These are phyloP conservation scores for Raphanus hybrid DNA, from an alignment of 441 rosid genomes.

Conservation along the genomic window DNA sequence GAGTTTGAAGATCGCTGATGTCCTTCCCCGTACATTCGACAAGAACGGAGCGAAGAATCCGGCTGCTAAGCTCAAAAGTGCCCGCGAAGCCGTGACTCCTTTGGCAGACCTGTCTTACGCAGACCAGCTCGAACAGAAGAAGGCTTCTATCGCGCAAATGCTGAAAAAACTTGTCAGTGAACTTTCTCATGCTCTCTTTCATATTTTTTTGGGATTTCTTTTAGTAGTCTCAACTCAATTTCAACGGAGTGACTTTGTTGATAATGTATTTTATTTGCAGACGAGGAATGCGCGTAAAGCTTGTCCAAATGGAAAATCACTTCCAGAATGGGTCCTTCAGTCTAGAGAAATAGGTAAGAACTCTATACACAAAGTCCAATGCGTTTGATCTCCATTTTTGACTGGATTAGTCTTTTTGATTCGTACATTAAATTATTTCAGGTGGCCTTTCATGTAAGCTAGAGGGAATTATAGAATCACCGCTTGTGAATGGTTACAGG, in stretches of 20 bases:
- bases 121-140: constrained; percentile 78
- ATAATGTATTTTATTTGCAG: constrained; percentile 50
- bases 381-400: constrained; percentile 3
- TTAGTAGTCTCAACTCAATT: neutral
- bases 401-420: constrained; percentile 8
- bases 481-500: constrained; percentile 83
- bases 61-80: constrained; percentile 54
- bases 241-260: constrained; percentile 36
- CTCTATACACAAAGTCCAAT: constrained; percentile 20
- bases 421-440: constrained; percentile 39
- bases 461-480: constrained; percentile 86
- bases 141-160: constrained; percentile 59
- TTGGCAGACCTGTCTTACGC: constrained; percentile 67
- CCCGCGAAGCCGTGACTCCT: constrained; percentile 87
- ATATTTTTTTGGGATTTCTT: neutral
- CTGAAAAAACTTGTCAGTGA: constrained; percentile 71
- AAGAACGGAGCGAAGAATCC: constrained; percentile 47
- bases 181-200: constrained; percentile 7
- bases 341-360: constrained; percentile 79
- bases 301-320: constrained; percentile 77
- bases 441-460: constrained; percentile 91
- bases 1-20: constrained; percentile 76
- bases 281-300: constrained; percentile 90
- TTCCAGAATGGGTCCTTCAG: constrained; percentile 83
- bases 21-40: constrained; percentile 66